Percentiles rank a stretch among this genome's conserved stretches.
These are phyloP conservation scores for Trichoderma guizhouense DNA, from an alignment of 2,329 filamentous ascomycete species.

Conservation along the genomic window DNA sequence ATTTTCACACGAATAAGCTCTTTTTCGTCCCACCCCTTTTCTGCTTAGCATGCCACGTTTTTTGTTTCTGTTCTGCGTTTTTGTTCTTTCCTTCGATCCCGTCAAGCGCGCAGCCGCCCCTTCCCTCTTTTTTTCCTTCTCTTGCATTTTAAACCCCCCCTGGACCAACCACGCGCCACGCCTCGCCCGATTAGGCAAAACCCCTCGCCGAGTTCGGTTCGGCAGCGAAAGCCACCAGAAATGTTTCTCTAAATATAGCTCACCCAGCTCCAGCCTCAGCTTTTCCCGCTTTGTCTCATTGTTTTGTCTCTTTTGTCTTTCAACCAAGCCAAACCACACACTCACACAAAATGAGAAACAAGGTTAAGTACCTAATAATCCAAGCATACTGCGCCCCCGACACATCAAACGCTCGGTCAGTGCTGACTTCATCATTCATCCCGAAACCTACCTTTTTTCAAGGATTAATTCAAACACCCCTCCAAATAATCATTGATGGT, in stretches of 20 bases:
- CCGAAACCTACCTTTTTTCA: not conserved
- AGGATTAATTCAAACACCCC: not conserved
- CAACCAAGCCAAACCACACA: not conserved
- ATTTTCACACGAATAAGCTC: not conserved
- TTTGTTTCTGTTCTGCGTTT: not conserved
- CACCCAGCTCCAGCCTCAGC: not conserved
- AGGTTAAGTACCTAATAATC: not conserved
- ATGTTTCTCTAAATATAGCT: conserved; percentile 7
- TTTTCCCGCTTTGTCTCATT: not conserved
- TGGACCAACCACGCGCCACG: conserved; percentile 10
- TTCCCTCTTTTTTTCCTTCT: too few relatives aligned
- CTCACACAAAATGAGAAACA: not conserved
- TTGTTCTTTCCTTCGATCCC: not conserved
- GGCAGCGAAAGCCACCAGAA: not conserved
- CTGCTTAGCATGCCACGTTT: not conserved
- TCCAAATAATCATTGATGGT: not conserved
- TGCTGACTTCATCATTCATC: not conserved
- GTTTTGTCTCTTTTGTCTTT: not conserved
- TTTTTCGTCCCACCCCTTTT: not conserved
- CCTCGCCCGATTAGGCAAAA: conserved; percentile 11
- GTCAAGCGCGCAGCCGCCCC: conserved; percentile 13
- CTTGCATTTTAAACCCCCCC: not conserved
- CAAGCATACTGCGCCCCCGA: not conserved
- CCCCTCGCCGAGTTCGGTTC: not conserved
- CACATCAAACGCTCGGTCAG: not conserved